Base-by-base conservation (phyloP, 1,284 basidiomycete species). In the Malassezia obtusa region DNA sequence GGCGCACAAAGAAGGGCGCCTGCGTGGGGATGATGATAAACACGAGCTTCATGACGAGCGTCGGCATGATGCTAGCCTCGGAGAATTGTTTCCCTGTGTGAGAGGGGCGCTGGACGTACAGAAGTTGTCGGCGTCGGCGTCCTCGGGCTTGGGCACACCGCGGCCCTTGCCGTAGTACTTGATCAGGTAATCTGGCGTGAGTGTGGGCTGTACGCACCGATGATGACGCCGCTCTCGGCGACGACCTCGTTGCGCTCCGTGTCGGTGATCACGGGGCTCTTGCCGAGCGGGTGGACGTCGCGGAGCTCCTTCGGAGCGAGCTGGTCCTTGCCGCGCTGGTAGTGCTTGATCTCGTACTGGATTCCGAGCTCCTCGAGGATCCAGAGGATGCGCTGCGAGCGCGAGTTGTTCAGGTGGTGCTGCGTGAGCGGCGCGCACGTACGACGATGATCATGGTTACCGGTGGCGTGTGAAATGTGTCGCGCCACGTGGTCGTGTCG, bases 301-400 rank as follows among this genome's bases (percentile, higher is more conserved):
- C 53, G 45, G 11, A 73, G 64, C 36, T 59, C 55, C 36, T 59
- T 49, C 15, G 71, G 71, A 2, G 71, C 71, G 1, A 52, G 59
- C 40, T 56, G 54, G 43, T 59, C 58, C 2, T 64, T 32, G 10
- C 59, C 61, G 25, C 71, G 62, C 50, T 63, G 19, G 55, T 73
- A 68, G 49, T 58, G 57, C 43, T 71, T 64, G 57, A 73, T 64
- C 57, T 65, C 60, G 47, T 72, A 73, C 14, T 57, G 59, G 36
- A 71, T 44, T 24, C 53, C 64, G 47, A 72, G 61, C 59, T 73
- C 69, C 56, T 73, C 71, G 40, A 73, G 64, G 30, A 72, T 45
- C 69, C 69, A 71, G 17, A 73, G 68, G 32, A 73, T 57, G 19
- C 71, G 64, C 59, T 73, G 71, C 12, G 66, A 68, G 40, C 69